phyloP scores from a whole-genome alignment of 495 filamentous ascomycete species.

The Mytilinidion resinicola region DNA sequence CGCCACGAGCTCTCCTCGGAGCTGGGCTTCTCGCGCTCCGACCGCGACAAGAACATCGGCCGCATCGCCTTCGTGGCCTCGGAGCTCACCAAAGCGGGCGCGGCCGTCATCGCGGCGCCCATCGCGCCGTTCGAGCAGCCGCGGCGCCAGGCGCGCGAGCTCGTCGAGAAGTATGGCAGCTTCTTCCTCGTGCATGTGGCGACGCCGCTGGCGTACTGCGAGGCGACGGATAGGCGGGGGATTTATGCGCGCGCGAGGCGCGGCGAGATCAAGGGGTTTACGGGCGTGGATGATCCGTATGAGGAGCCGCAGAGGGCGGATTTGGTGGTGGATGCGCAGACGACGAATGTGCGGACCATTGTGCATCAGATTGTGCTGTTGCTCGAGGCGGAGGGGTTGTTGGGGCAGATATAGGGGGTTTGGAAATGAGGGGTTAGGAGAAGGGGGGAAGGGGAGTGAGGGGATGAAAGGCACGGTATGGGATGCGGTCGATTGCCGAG shows the following conservation, averaged over 20 bases:
- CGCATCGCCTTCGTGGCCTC: conserved; percentile 95
- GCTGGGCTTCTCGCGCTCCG: conserved; percentile 87
- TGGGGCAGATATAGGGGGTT: conserved; percentile 49
- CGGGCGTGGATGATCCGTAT: conserved; percentile 96
- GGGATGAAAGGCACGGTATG: no score
- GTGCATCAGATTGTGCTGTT: conserved; percentile 96
- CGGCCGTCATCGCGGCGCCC: conserved; percentile 94
- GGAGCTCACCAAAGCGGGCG: conserved; percentile 85
- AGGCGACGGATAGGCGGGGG: conserved; percentile 90
- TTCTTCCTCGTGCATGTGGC: conserved; percentile 96
- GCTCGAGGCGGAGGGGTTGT: conserved; percentile 81
- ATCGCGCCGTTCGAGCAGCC: conserved; percentile 87
- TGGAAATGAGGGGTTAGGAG: neutral
- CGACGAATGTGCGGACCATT: conserved; percentile 80
- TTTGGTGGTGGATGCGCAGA: conserved; percentile 76
- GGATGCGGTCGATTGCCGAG: no score
- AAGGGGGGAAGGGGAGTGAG: no score
- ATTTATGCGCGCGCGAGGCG: conserved; percentile 78
- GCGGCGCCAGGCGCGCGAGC: conserved; percentile 67
- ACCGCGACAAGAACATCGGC: conserved; percentile 91
- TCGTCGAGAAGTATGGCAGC: conserved; percentile 77
- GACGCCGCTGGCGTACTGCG: conserved; percentile 83
- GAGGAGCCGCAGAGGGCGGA: conserved; percentile 78
- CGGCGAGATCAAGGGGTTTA: conserved; percentile 97
- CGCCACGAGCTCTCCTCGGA: conserved; percentile 89